Base-by-base conservation (phyloP, 78 protist species). In the Kipferlia bialata region DNA sequence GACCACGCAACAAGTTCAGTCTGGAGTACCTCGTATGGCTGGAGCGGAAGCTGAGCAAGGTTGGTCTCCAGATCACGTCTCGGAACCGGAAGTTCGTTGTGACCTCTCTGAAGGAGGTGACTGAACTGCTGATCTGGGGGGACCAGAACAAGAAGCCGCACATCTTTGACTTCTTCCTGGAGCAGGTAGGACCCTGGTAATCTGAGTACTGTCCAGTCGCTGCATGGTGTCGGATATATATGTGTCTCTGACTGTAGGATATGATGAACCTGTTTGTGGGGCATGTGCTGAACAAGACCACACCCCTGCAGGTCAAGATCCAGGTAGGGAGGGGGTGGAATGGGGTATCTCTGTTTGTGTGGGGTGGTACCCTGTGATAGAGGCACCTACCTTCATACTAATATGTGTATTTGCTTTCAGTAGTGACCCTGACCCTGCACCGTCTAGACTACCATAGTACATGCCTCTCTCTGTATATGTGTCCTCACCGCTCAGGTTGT, bases 71-170 rank as follows among this genome's bases (percentile, higher is more conserved):
- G 20, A 68, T 80, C 33, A 75, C 71, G 18, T 70, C 57, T 24
- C 61, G 59, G 41, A 75, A 83, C 45, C 41, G 75, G 20, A 59
- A 56, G 37, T 59, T 56, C 32, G 45, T 89, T 45, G 74, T 89
- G 16, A 90, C 85, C 67, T 48, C 82, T 13, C 78, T 89, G 0
- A 63, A 84, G 36, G 72, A 72, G 61, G 62, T 85, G 26, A 84
- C 89, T 22, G 94, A 89, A 67, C 76, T 85, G 2, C 56, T 85
- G 63, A 78, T 85, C 44, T 89, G 94, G 94, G 90, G 91, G 63
- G 94, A 89, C 53, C 86, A 85, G 80, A 67, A 89, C 75, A 72
- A 82, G 64, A n/a, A 28, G 1, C n/a, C n/a, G n/a, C 16, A 29
- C 37, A 65, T 79, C 31, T 81, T 89, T 37, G 86, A 82, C 74